Evolutionary conservation across 495 filamentous ascomycete species (phyloP), one percentile per base, ranked within the genome.

Genomic region (Xylaria nigripes): DNA sequence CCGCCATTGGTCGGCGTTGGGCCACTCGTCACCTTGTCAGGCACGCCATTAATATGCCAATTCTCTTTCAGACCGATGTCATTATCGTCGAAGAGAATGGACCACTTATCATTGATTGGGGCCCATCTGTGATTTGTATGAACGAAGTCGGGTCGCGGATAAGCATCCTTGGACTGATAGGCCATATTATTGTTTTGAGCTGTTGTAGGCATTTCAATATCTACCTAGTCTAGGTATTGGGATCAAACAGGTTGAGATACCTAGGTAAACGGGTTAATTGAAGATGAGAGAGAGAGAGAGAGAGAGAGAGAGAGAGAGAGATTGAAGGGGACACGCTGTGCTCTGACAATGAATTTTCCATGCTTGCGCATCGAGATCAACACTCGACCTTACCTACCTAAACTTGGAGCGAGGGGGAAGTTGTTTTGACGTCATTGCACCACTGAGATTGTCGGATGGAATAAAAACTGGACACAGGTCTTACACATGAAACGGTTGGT

Each of bases 1-100:
- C 25, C 38, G 50, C 41, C 36, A 18, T 47, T 6, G 12, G 48
- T 34, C 9, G 38, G 8, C 9, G 42, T 6, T 9, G 32, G 32
- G 32, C 5, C 13, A 23, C 47, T 48, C 3, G 54, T 25, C 43
- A 63, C 59, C 41, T 59, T 56, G 2, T 61, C 60, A 21, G 67
- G 67, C 1, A 70, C 51, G 18, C 65, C 63, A n/a, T 58, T 57
- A 6, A 61, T 54, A 16, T 70, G 65, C 67, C 67, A 70, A 65
- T 71, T 71, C 30, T 66, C 48, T 18, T 49, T 51, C 7, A 79
- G 67, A 2, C 79, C 79, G 21, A 64, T 53, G 56, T 82, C 77
- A 22, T 67, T 56, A 63, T 82, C 79, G 64, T 84, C 81, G 57
- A 82, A 84, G 54, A 76, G 64, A 57, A 82, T 76, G 45, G 68